Conservation (phyloP, 768 basidiomycete genomes). For the Coprinopsis strossmayeri region DNA sequence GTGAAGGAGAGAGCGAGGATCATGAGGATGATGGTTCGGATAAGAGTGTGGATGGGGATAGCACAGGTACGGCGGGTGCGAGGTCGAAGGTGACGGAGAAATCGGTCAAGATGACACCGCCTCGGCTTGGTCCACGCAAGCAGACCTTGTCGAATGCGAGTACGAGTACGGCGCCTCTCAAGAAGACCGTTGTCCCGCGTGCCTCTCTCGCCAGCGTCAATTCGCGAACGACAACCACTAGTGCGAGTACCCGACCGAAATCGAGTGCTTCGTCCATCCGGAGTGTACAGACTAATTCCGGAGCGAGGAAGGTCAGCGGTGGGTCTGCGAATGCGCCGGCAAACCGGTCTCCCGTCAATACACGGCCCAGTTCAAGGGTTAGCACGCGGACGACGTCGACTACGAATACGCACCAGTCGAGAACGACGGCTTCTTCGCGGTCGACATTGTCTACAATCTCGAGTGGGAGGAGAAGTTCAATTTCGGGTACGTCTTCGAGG, state of each 20-base stretch:
- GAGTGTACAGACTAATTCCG: conserved; percentile 18
- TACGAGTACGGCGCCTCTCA: conserved; percentile 11
- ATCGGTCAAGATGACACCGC: conserved; percentile 10
- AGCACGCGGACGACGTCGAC: conserved; percentile 17
- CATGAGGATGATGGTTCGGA: conserved; percentile 15
- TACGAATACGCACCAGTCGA: neutral
- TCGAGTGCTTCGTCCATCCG: conserved; percentile 29
- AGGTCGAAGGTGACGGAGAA: conserved; percentile 3
- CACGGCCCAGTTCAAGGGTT: conserved; percentile 19
- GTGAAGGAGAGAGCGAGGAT: neutral
- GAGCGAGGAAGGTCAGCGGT: conserved; percentile 27
- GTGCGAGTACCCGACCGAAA: conserved; percentile 15
- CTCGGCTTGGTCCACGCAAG: conserved; percentile 2
- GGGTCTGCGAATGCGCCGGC: conserved; percentile 4
- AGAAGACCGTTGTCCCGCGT: conserved; percentile 24
- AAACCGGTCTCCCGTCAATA: conserved; percentile 3
- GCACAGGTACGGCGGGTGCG: conserved; percentile 4
- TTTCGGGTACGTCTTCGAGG: neutral
- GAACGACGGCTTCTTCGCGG: conserved; percentile 6
- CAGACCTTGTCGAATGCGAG: conserved; percentile 5
- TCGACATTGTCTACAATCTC: conserved; percentile 13
- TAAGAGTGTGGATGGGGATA: conserved; percentile 5
- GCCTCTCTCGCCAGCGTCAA: conserved; percentile 21
- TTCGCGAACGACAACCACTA: conserved; percentile 13
- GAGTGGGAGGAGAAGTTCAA: too few species aligned